These are phyloP conservation scores for Ceratobasidium sp. DNA, from an alignment of 1,284 basidiomycete species.

Conservation along the genomic window DNA sequence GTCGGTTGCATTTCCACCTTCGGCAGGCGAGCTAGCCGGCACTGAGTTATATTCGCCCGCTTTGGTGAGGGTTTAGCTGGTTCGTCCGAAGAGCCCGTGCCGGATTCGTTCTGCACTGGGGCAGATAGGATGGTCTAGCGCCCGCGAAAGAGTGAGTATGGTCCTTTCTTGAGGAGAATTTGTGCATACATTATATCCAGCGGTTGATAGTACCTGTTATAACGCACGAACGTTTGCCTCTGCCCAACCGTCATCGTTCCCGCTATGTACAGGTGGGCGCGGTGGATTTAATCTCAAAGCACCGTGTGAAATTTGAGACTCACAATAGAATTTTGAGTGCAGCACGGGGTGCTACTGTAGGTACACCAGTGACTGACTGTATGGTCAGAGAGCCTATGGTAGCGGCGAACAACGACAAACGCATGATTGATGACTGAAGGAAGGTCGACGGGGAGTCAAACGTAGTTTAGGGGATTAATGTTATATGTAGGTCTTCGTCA, in stretches of 20 bases:
- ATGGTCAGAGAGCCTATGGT: neutral
- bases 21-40: constrained; percentile 54
- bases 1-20: constrained; percentile 55
- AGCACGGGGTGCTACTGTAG: neutral
- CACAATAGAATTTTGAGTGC: constrained; percentile 25
- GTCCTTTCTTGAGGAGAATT: too few species aligned
- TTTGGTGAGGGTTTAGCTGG: constrained; percentile 47
- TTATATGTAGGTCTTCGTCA: neutral
- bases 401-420: constrained; percentile 7
- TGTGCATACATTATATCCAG: too few species aligned
- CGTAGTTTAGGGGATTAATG: neutral
- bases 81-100: constrained; percentile 52
- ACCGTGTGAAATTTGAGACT: neutral
- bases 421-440: neutral
- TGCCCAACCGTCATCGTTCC: constrained; percentile 54
- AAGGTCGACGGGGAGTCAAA: neutral
- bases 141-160: constrained; percentile 1
- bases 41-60: constrained; percentile 57
- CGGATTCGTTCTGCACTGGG: constrained; percentile 56
- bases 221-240: constrained; percentile 59
- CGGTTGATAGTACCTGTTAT: constrained; percentile 52
- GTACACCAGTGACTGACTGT: constrained; percentile 2
- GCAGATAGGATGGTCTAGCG: constrained; percentile 54
- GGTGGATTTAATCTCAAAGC: too few species aligned
- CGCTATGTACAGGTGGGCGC: too few species aligned